These are phyloP conservation scores for Tolypocladium tundrense DNA, from an alignment of 2,329 filamentous ascomycete species.

Conservation along the genomic window DNA sequence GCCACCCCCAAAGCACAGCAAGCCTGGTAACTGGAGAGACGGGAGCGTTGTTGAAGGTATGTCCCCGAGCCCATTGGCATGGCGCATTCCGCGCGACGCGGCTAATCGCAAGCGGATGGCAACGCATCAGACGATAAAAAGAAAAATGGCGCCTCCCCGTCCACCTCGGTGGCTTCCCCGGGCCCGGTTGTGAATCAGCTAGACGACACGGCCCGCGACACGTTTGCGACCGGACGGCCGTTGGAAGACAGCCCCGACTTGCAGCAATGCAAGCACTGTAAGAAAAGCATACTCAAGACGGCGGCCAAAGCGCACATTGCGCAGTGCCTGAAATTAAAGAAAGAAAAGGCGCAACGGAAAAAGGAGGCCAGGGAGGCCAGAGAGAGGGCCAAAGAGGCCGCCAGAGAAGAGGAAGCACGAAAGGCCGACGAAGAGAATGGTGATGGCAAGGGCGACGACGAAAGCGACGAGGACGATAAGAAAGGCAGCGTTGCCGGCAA, in stretches of 20 bases:
- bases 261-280: slow-evolving; percentile 88
- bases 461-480: slow-evolving; percentile 36
- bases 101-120: not conserved
- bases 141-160: slow-evolving; percentile 31
- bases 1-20: slow-evolving; percentile 48
- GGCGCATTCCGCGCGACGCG: not conserved
- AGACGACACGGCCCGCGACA: slow-evolving; percentile 65
- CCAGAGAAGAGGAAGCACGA: slow-evolving; percentile 43
- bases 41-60: slow-evolving; percentile 53
- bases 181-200: slow-evolving; percentile 55
- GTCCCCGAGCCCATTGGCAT: slow-evolving; percentile 7
- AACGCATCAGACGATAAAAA: slow-evolving; percentile 42
- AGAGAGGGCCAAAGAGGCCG: slow-evolving; percentile 54
- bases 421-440: slow-evolving; percentile 38
- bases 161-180: slow-evolving; percentile 34
- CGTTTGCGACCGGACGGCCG: slow-evolving; percentile 72
- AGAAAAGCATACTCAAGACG: slow-evolving; percentile 70
- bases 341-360: slow-evolving; percentile 67
- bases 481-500: slow-evolving; percentile 34
- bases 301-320: slow-evolving; percentile 72
- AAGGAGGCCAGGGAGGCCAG: slow-evolving; percentile 64
- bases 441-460: slow-evolving; percentile 39
- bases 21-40: slow-evolving; percentile 63
- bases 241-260: slow-evolving; percentile 71
- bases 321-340: slow-evolving; percentile 75